Percentiles rank a stretch among this genome's conserved stretches.
phyloP scores from a whole-genome alignment of 2,329 filamentous ascomycete genomes.

The Penicillium corylophilum region DNA sequence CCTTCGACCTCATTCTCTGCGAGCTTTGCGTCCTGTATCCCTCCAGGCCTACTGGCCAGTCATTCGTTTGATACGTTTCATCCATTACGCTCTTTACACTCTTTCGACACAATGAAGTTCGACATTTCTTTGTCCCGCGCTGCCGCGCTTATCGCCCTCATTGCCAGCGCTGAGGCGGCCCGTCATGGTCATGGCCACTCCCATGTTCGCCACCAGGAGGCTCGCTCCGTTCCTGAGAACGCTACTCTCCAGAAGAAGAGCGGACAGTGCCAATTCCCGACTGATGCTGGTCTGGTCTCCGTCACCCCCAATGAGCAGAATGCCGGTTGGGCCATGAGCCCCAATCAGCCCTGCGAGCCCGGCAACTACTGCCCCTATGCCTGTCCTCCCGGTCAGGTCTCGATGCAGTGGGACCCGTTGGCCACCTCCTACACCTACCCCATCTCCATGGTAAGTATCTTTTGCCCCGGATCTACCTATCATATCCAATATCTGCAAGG shows the following conservation, averaged over 20 bases:
- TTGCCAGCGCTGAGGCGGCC: constrained; percentile 37
- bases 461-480: constrained; percentile 2
- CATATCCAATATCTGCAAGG: constrained; percentile 4
- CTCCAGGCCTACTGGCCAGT: constrained; percentile 24
- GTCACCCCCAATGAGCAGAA: constrained; percentile 66
- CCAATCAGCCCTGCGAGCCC: constrained; percentile 66
- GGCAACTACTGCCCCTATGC: constrained; percentile 74
- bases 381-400: constrained; percentile 72
- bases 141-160: constrained; percentile 38
- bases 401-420: constrained; percentile 73
- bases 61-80: constrained; percentile 16
- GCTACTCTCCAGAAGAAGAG: constrained; percentile 53
- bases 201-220: constrained; percentile 25
- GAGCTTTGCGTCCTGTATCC: constrained; percentile 24
- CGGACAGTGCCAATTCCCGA: constrained; percentile 64
- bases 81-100: constrained; percentile 16
- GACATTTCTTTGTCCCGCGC: constrained; percentile 32
- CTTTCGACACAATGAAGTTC: constrained; percentile 34
- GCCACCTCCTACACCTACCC: constrained; percentile 67
- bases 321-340: constrained; percentile 77
- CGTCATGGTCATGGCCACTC: constrained; percentile 34
- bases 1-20: constrained; percentile 24
- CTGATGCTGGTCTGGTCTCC: constrained; percentile 63
- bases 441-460: constrained; percentile 65
- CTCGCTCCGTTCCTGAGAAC: constrained; percentile 24